Percentiles rank a stretch among this genome's conserved stretches.
These are phyloP conservation scores for Cucurbita argyrosperma DNA, from an alignment of 306 rosid genomes.

Conservation along the genomic window DNA sequence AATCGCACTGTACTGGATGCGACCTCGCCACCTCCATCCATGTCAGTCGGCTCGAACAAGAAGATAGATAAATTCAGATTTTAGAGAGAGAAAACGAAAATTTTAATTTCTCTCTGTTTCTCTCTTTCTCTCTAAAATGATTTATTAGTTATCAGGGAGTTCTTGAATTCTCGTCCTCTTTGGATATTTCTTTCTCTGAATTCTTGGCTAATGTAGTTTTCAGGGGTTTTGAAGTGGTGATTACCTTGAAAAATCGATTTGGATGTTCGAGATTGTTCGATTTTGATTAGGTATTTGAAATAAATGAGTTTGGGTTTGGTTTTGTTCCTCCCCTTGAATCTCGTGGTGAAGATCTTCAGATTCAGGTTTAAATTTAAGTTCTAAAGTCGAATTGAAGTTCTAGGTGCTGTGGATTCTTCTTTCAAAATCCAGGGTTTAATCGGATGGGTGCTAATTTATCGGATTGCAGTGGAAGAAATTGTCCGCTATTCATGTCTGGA, in stretches of 20 bases:
- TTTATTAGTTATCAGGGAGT: neutral
- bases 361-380: constrained; percentile 46
- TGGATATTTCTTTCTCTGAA: neutral
- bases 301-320: constrained; percentile 34
- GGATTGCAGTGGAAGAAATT: neutral
- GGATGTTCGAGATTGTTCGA: neutral
- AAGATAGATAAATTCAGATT: neutral
- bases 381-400: constrained; percentile 8
- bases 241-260: neutral
- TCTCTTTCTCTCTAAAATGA: neutral
- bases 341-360: constrained; percentile 38
- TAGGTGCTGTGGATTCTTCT: constrained; percentile 1
- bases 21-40: neutral
- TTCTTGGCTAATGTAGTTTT: neutral
- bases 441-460: constrained; percentile 52
- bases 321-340: constrained; percentile 24
- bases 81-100: neutral
- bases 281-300: neutral
- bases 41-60: neutral
- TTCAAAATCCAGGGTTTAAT: neutral
- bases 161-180: neutral
- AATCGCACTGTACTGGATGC: neutral
- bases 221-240: neutral
- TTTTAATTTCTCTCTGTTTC: neutral
- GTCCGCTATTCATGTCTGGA: constrained; percentile 18